A percentile compares a stretch with the other conserved stretches of the same genome.
Evolutionary conservation across 1,284 basidiomycete genomes (phyloP).

Genomic region (Ustilago tritici): DNA sequence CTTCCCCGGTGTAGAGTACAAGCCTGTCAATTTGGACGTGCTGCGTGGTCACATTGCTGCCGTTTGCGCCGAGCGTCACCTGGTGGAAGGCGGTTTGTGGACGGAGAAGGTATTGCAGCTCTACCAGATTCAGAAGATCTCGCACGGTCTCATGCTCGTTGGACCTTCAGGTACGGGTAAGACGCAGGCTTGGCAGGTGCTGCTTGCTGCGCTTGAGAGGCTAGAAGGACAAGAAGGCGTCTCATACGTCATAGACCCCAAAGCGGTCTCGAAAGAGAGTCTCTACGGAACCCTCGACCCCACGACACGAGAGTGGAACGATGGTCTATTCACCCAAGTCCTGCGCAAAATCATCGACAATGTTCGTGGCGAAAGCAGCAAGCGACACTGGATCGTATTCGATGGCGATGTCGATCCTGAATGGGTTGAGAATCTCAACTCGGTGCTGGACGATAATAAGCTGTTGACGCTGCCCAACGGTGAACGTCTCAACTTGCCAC

Average conservation of each 20-base stretch:
- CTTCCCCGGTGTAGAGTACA: slow-evolving; percentile 93
- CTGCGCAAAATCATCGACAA: slow-evolving; percentile 98
- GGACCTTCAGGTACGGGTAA: slow-evolving; percentile 97
- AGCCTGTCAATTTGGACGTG: slow-evolving; percentile 86
- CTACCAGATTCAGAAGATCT: slow-evolving; percentile 99
- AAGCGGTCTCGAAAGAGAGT: slow-evolving; percentile 98
- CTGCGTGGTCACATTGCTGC: slow-evolving; percentile 85
- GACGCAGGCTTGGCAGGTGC: slow-evolving; percentile 95
- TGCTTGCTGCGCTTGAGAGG: slow-evolving; percentile 89
- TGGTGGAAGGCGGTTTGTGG: slow-evolving; percentile 90
- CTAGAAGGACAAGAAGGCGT: slow-evolving; percentile 92
- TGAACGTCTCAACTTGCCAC: slow-evolving; percentile 94
- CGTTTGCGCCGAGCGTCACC: slow-evolving; percentile 86
- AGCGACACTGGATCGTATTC: slow-evolving; percentile 99
- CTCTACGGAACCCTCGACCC: slow-evolving; percentile 96
- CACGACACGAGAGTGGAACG: slow-evolving; percentile 99
- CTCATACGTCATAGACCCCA: slow-evolving; percentile 97
- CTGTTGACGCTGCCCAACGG: slow-evolving; percentile 96
- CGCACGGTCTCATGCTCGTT: slow-evolving; percentile 99
- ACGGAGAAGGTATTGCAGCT: slow-evolving; percentile 95
- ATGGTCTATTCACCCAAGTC: slow-evolving; percentile 97
- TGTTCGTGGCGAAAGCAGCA: slow-evolving; percentile 94
- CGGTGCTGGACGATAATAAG: slow-evolving; percentile 95
- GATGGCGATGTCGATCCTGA: slow-evolving; percentile 99
- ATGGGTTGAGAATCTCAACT: slow-evolving; percentile 99